Evolutionary conservation across 2,329 filamentous ascomycete genomes (phyloP), one percentile per base, ranked within the genome.

Genomic region (Colletotrichum sp.): DNA sequence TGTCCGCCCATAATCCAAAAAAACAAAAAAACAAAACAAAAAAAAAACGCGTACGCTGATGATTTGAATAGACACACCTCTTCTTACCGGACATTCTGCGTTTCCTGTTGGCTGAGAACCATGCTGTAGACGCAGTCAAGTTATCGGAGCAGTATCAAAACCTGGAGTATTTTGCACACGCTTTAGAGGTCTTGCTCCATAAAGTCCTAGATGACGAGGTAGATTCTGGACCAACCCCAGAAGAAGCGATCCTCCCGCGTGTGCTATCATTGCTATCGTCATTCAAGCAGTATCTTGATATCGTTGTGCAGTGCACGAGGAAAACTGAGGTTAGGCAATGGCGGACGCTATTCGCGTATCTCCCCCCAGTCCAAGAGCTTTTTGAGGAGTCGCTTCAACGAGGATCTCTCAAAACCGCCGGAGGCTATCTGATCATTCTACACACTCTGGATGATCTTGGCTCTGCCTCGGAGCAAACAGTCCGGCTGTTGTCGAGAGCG

Each of bases 271-370:
- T 93, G 10, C 83, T 93, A 73, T 94, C 94, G 1, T 95, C 93
- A 2, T 94, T 95, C 84, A 93, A 93, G 72, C 92, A 95, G 74
- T 99, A 98, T 81, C 92, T 99, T 18, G 96, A 99, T 81, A 97
- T 99, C 74, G 93, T 99, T 28, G 94, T 99, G 24, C 97, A 98
- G 85, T 99, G 97, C 85, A 98, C 97, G 2, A 94, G 97, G 71
- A 99, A 99, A 85, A 99, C 97, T 0, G 97, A 99, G 82, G 93
- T 98, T 9, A 93, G 96, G 52, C 98, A 95, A 72, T 99, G 97
- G 97, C 93, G 94, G 76, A 98, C 97, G 1, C 89, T 99, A 2
- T 99, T 99, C 84, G 92, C 93, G 6, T 96, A 98, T 81, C 89
- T 99, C 1, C 97, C 97, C 1, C 95, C 96, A 1, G 95, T 96